Base-by-base conservation (phyloP, 331 rosid species). In the Rhamnella rubrinervis region DNA sequence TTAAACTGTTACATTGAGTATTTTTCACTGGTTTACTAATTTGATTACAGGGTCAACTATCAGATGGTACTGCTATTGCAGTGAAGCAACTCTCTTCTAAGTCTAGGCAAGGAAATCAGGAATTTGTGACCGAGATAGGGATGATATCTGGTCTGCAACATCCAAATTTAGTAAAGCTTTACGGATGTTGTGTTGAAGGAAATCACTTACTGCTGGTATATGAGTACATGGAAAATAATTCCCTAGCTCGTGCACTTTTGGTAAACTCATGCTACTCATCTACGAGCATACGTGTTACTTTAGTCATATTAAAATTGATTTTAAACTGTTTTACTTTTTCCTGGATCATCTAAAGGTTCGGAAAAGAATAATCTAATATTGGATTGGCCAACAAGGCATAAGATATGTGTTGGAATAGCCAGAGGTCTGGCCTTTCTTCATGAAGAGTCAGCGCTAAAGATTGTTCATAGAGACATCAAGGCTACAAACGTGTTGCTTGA, bases 391-490 rank as follows among this genome's bases (percentile, higher is more conserved):
- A 75, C 69, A 10, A 75, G 85, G 79, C 71, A 65, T 31, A 75
- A 65, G 49, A 77, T 84, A 51, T 84, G 83, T 66, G 67, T 84
- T 19, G 85, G 83, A 40, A 77, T 84, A 71, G 88, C 88, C 14
- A 75, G 68, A 65, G 88, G 88, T 28, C 63, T 80, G 19, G 61
- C 73, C 59, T 84, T 71, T 63, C 75, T 84, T 14, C 88, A 84
- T 1, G 85, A 84, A 53, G 88, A 74, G 17, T 78, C 84, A 0
- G 59, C 69, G 14, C 75, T 80, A 17, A 84, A 78, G 71, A 84
- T 80, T 35, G 79, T 84, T 65, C 88, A 84, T 51, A 74, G 88
- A 55, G 88, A 84, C 73, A 81, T 84, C 73, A 84, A 84, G 73
- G 47, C 79, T n/a, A 84, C 77, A 41, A 80, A 80, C 58, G 67